Evolutionary conservation across 2,329 filamentous ascomycete genomes (phyloP), one percentile per base, ranked within the genome.

Genomic region (Elsinoe necatrix): DNA sequence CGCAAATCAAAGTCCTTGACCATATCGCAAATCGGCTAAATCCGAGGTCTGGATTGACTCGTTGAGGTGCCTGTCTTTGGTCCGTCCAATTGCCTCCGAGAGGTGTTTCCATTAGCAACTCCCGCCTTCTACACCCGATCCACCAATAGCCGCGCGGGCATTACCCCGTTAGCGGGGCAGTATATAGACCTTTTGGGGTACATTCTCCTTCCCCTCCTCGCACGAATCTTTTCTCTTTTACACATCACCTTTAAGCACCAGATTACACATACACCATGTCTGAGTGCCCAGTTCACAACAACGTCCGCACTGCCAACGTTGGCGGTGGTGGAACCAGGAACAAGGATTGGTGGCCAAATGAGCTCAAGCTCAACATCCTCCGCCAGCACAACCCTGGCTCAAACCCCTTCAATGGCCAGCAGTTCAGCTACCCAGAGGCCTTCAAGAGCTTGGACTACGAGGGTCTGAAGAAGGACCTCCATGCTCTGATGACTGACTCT

Each of bases 381-480:
- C 86, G 86, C 66, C 86, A 89, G 72, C 80, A 88, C 68, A 81
- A 78, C 34, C 66, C 76, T 20, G 73, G 76, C 58, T 80, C 80
- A 61, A 86, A 87, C 70, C 87, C 87, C 0, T 68, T 83, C 61
- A 23, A 43, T 21, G 77, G 72, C 64, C 73, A 77, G 61, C 73
- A 78, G 60, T 88, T 89, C 65, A 80, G 89, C 75, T 91, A 91
- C 71, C 77, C 78, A 16, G 74, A 78, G 25, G 86, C 85, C 27
- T 89, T 90, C 76, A 84, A 86, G 74, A 81, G 73, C 64, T 75
- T 90, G 57, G 82, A 87, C 72, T 87, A 87, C 66, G 73, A 79
- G 59, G 84, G 73, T 23, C 71, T 90, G 63, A 90, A 90, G 81
- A 84, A 86, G 72, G 87, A 91, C 67, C 72, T 91, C 5, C 64